Evolutionary conservation across 495 filamentous ascomycete genomes (phyloP), one percentile per base, ranked within the genome.

Genomic region (Margaritispora aquatica): DNA sequence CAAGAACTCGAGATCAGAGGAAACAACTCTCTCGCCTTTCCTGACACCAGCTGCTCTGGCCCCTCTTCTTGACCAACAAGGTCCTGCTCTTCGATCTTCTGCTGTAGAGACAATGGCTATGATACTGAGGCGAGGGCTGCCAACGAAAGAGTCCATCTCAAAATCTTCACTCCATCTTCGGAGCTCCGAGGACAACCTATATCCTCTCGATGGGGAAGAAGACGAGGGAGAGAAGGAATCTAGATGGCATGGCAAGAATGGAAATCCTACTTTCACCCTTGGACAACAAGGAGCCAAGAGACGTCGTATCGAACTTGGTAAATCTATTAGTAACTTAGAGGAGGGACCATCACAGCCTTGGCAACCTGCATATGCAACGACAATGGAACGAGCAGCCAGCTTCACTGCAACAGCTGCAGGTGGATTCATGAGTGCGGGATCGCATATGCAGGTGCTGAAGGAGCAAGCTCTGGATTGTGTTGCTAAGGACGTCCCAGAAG

Each of bases 1-100:
- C 22, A 81, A 79, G 38, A 84, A 84, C 62, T 82, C 85, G 5
- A 76, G 81, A 52, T 71, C 78, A 57, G 86, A 88, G 63, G 76
- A 85, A 59, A 85, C 86, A 1, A 81, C 66, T 2, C 66, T 85
- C 22, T 89, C 86, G 3, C 75, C 76, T 2, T 92, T 91, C 58
- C 74, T 92, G 10, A 73, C 81, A 0, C 67, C 68, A 0, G 74
- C 76, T 24, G 69, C 77, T 26, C 69, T 82, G 11, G 68, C 69
- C 21, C 68, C 69, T 11, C 73, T 76, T 27, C 76, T 92, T 52
- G 77, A 78, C 38, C 68, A 71, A 20, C 75, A 78, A 63, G 88
- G 85, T 1, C 85, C 88, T 20, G 71, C 69, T 2, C 72, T 91
- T 1, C 66, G 72, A 8, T 77, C 79, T 24, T 69, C 74, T 9